Evolutionary conservation across 1,284 basidiomycete species (phyloP), one percentile per base, ranked within the genome.

Genomic region (Volvariella volvacea): DNA sequence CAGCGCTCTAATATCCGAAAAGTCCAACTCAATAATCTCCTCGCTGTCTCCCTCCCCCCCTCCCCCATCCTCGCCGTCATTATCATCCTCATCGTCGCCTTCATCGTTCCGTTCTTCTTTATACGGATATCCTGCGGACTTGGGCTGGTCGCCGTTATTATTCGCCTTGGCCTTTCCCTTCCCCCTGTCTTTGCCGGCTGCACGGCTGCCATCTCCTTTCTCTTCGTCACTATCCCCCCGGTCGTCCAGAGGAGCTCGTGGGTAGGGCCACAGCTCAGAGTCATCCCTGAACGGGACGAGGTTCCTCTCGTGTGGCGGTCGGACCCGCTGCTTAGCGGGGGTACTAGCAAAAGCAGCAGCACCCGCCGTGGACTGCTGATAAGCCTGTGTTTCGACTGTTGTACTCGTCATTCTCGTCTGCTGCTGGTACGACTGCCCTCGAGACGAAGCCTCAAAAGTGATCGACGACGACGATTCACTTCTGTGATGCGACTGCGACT

Each of bases 1-100:
- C 50, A 86, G 56, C 9, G 78, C 76, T 44, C 80, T 78, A 36
- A 73, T 86, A 43, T 86, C 83, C 3, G 71, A 70, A 54, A 83
- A 86, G 55, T 83, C 80, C 39, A 86, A 73, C 57, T 86, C 83
- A 4, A 86, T 71, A 17, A 86, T 74, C 39, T 80, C 78, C 4
- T 61, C 64, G 3, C 60, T 58, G 15, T 47, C 51, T 7, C 47
- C 50, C 4, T 45, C 48, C 8, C 20, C 32, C 6, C 39, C 43
- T 20, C 25, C 43, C 14, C 15, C 34, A 9, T 28, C 22, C 4
- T 15, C 30, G 14, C 15, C 21, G 3, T 40, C 44, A 28, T 28
- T 28, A 6, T 12, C 12, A 28, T 28, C 25, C 6, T 28, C 25
- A 6, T 55, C 53, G 32, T 44, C 47, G 16, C 49, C 48, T 3